Conservation (phyloP, 495 filamentous ascomycete genomes). For the Beverwykella pulmonaria region DNA sequence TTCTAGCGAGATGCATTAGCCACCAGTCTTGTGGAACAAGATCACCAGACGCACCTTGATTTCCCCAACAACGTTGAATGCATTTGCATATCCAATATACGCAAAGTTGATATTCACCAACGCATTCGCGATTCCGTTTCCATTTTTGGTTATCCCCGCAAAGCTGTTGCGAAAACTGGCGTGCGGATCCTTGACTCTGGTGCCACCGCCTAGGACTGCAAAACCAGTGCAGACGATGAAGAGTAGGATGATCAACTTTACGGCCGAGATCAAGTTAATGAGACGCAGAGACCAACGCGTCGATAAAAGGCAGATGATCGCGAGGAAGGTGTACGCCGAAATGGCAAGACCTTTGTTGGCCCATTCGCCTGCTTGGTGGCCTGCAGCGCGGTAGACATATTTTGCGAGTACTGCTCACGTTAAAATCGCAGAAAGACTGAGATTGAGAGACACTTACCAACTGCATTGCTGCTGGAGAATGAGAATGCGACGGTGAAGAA, state of each 20-base stretch:
- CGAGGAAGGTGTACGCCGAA: conserved; percentile 10
- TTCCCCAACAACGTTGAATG: conserved; percentile 25
- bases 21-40: neutral
- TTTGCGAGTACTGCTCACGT: neutral
- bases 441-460: neutral
- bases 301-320: conserved; percentile 5
- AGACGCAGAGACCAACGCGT: conserved; percentile 17
- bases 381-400: conserved; percentile 18
- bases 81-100: conserved; percentile 14
- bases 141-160: conserved; percentile 13
- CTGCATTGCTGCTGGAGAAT: conserved; percentile 26
- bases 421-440: neutral
- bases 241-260: conserved; percentile 24
- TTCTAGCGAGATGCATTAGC: conserved; percentile 2
- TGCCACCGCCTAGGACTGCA: conserved; percentile 18
- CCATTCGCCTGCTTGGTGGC: conserved; percentile 21
- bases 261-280: conserved; percentile 16
- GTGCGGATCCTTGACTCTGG: conserved; percentile 10
- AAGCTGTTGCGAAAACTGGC: conserved; percentile 21
- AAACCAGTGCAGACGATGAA: conserved; percentile 25
- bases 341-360: conserved; percentile 25
- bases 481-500: conserved; percentile 23
- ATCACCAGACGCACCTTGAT: conserved; percentile 1
- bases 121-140: conserved; percentile 22
- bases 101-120: conserved; percentile 26